Base-by-base conservation (phyloP, 208 protist species). In the Porcisia hertigi region DNA sequence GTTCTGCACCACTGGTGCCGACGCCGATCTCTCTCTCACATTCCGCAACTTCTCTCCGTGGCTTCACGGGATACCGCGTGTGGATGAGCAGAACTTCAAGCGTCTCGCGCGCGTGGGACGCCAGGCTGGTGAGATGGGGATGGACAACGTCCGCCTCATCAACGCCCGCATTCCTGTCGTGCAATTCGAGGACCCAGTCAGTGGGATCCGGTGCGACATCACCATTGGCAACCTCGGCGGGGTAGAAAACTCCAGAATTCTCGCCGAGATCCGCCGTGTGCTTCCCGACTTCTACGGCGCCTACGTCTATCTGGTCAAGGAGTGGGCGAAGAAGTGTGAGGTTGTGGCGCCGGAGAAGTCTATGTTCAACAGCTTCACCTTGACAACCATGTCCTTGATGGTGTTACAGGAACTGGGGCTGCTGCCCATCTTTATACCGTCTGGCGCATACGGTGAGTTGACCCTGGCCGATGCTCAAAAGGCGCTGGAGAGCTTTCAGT, bases 311-410 rank as follows among this genome's bases (percentile, higher is more conserved):
- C 58, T 92, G 20, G 81, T 97, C 55, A 97, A 96, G 87, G 88
- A 89, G 75, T 97, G 94, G 92, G 92, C 78, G 0, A 97, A 97
- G 81, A 77, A 76, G 39, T 82, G 89, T 3, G 92, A 97, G 79
- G 83, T 97, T 66, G 86, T 97, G 65, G 81, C 90, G 30, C 94
- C 94, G 1, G 92, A 95, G 49, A 93, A 94, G 71, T 71, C 67
- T 18, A 93, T 85, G 58, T 94, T 97, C 80, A 97, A 95, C 83
- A 96, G 92, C 80, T 97, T 97, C 72, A 94, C 94, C 74, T 83
- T 96, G 49, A 97, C 94, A 1, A 94, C 88, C 20, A 97, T 97
- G 92, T 78, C 92, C 8, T 82, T 95, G 45, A 97, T 95, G 94
- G 94, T 97, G 65, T 77, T 97, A 67, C 94, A 97, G 81, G 94